Conservation (phyloP, 148 eudicot genomes). For the Chenopodium album region DNA sequence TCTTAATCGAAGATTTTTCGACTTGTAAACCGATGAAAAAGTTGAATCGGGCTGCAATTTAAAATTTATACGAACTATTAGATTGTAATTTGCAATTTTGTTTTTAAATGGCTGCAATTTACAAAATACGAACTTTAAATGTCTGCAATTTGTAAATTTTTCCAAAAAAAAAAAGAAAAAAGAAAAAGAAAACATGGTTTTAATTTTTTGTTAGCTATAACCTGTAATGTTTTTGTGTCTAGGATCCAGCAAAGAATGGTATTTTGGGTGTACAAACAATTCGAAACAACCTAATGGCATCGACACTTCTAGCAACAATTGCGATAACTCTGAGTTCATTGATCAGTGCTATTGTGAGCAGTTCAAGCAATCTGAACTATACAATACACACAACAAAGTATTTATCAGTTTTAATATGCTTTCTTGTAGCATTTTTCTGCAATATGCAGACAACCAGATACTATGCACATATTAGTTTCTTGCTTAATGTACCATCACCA, state of each 20-base stretch:
- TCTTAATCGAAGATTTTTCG: too few relatives aligned
- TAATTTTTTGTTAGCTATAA: not conserved
- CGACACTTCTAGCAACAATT: slow-evolving; percentile 64
- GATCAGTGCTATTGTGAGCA: slow-evolving; percentile 66
- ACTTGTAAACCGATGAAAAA: too few relatives aligned
- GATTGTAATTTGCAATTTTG: too few relatives aligned
- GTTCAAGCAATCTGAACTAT: slow-evolving; percentile 33
- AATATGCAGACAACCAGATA: slow-evolving; percentile 69
- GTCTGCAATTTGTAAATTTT: too few relatives aligned
- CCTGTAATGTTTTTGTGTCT: not conserved
- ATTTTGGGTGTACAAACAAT: slow-evolving; percentile 45
- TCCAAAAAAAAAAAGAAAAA: not conserved
- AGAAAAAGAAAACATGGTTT: too few relatives aligned
- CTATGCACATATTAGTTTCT: slow-evolving; percentile 66
- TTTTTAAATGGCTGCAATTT: too few relatives aligned
- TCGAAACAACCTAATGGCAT: slow-evolving; percentile 79
- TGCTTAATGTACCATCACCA: slow-evolving; percentile 46
- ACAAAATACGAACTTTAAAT: too few relatives aligned
- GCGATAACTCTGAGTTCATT: slow-evolving; percentile 73
- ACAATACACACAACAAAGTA: slow-evolving; percentile 41
- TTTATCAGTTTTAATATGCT: slow-evolving; percentile 58
- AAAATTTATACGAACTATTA: too few relatives aligned
- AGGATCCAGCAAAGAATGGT: slow-evolving; percentile 66
- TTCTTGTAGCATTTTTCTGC: slow-evolving; percentile 67
- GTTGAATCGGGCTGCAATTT: too few relatives aligned